Base-by-base conservation (phyloP, 2,329 filamentous ascomycete genomes). In the Fusarium sp. region DNA sequence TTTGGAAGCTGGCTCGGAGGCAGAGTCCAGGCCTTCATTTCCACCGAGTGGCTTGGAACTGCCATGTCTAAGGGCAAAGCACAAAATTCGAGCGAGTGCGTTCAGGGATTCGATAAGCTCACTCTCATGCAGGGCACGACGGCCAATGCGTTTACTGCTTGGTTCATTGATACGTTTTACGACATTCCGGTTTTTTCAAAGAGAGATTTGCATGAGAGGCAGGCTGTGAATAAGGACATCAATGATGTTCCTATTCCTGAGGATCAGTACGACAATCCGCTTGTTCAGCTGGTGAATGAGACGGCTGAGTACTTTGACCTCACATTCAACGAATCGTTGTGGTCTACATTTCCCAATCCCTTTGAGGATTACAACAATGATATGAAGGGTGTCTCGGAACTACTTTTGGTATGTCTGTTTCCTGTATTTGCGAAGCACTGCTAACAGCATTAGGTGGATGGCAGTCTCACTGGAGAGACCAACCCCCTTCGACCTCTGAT, bases 1-100 rank as follows among this genome's bases (percentile, higher is more conserved):
- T 81, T 82, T 25, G 81, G 81, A 9, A 78, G 77, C 29, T 82
- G 81, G 80, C 56, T 65, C 4, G 81, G 80, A 1, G 77, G 78
- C 0, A 65, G 80, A 2, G 71, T 80, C 0, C 79, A 80, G 25
- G 78, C 74, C 0, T 82, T 82, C 29, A 78, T 79, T 22, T 67
- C 79, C 0, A 81, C 77, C 0, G 60, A 75, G 33, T 81, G 74
- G 25, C 66, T 82, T 0, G 81, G 81, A 8, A 81, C 80, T 2
- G 52, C 73, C 4, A 80, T 82, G 74, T 47, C 65, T 0, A 64
- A 77, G 5, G 81, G 81, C 3, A 70, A 66, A 7, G 65, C 71
- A 0, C 70, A 76, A 35, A 80, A 82, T 58, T 70, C 38, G 16
- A 80, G 71, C 18, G 50, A 77, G 40, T 82, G 81, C 11, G 77